Evolutionary conservation across 148 eudicot species (phyloP).

Genomic region (Vaccinium vitisidaea): DNA sequence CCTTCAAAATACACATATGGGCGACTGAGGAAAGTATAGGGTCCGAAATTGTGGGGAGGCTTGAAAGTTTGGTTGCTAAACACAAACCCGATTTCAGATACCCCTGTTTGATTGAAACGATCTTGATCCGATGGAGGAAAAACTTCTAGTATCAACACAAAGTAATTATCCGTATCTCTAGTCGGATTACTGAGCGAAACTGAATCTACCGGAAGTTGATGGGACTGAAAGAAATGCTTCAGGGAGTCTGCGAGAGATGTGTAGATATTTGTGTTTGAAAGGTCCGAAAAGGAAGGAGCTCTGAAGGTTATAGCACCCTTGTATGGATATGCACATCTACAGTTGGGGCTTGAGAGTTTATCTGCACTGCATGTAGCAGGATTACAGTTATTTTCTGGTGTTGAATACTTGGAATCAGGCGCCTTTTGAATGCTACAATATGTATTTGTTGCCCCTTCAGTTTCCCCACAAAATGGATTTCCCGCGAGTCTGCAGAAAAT

Average conservation of each 20-base stretch:
- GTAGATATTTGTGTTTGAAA: not conserved
- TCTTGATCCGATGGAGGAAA: not conserved
- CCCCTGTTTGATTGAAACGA: constrained; percentile 9
- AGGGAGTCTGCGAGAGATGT: not conserved
- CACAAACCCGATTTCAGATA: constrained; percentile 41
- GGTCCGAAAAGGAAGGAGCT: not conserved
- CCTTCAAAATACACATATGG: constrained; percentile 39
- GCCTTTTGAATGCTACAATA: constrained; percentile 12
- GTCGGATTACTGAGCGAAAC: not conserved
- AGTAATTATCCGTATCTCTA: not conserved
- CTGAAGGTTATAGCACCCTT: not conserved
- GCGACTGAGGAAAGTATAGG: constrained; percentile 50
- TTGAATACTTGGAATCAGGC: not conserved
- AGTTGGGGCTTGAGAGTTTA: not conserved
- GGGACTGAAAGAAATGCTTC: not conserved
- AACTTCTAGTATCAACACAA: not conserved
- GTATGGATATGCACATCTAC: not conserved
- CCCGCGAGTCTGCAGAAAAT: constrained; percentile 48
- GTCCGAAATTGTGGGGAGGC: constrained; percentile 58
- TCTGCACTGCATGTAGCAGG: not conserved
- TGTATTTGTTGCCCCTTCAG: constrained; percentile 3
- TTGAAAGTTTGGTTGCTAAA: constrained; percentile 72
- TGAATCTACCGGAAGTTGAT: not conserved
- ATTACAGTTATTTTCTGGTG: not conserved
- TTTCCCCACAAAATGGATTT: constrained; percentile 48